phyloP scores from a whole-genome alignment of 2,329 filamentous ascomycete species.

The Colletotrichum cereale region DNA sequence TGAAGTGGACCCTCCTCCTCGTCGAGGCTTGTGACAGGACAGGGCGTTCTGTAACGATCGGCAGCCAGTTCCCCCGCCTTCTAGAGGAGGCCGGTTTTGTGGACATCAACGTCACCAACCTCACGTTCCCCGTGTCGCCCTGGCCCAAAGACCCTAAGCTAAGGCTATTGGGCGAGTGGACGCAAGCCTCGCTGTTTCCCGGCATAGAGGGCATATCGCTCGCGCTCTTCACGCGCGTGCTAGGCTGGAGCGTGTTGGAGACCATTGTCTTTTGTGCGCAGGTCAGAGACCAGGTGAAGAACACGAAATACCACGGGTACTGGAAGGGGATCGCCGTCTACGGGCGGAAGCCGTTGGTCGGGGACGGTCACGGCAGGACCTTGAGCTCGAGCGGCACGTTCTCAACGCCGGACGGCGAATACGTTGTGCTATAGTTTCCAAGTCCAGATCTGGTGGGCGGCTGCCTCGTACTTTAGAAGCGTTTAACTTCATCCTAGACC shows the following conservation, averaged over 20 bases:
- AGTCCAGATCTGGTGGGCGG: neutral
- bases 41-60: constrained; percentile 33
- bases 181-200: constrained; percentile 41
- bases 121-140: constrained; percentile 53
- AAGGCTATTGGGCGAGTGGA: constrained; percentile 52
- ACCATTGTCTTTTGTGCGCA: constrained; percentile 44
- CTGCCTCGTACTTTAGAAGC: neutral
- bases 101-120: constrained; percentile 44
- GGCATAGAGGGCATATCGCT: constrained; percentile 43
- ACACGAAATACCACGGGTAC: constrained; percentile 47
- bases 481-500: constrained; percentile 31
- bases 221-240: constrained; percentile 44
- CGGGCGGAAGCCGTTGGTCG: constrained; percentile 22
- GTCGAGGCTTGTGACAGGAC: constrained; percentile 42
- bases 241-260: constrained; percentile 43
- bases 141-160: constrained; percentile 58
- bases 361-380: neutral
- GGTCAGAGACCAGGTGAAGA: constrained; percentile 45
- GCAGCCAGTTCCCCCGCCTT: constrained; percentile 39
- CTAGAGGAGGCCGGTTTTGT: constrained; percentile 47
- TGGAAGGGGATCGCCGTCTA: constrained; percentile 38
- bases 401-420: neutral
- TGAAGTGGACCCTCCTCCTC: constrained; percentile 59
- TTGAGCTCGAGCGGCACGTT: neutral
- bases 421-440: neutral